These are phyloP conservation scores for Aspergillus homomorphus DNA, from an alignment of 495 filamentous ascomycete genomes.

Conservation along the genomic window DNA sequence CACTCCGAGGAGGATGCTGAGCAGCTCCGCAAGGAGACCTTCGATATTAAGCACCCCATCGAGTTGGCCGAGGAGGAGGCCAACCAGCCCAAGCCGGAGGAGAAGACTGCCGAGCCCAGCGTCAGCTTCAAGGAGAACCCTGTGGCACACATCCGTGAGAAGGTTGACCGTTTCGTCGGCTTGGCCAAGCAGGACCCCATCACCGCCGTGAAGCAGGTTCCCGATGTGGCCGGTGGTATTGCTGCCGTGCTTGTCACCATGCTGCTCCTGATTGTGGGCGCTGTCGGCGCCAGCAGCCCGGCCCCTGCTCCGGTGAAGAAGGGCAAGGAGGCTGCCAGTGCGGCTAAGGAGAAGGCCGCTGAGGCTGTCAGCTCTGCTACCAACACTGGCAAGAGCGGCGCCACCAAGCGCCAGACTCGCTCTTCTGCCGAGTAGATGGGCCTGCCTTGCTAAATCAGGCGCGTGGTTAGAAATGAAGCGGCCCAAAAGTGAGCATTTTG, in stretches of 20 bases:
- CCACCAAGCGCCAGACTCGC: constrained; percentile 62
- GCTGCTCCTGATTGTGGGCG: constrained; percentile 62
- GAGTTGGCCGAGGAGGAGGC: constrained; percentile 84
- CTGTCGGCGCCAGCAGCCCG: constrained; percentile 51
- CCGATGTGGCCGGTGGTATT: constrained; percentile 82
- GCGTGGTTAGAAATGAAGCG: background rate
- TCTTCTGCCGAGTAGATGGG: constrained; percentile 49
- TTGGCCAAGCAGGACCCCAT: constrained; percentile 85
- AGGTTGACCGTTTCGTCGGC: constrained; percentile 81
- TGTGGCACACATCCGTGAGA: constrained; percentile 82
- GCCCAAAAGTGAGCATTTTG: constrained; percentile 2
- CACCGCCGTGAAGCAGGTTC: constrained; percentile 84
- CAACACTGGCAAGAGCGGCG: constrained; percentile 63
- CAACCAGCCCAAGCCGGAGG: constrained; percentile 73
- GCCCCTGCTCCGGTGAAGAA: constrained; percentile 59
- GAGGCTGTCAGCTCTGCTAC: constrained; percentile 64
- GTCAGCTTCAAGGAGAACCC: constrained; percentile 93
- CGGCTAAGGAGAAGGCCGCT: constrained; percentile 75
- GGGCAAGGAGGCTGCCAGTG: constrained; percentile 67
- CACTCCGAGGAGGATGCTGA: constrained; percentile 94
- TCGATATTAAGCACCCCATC: constrained; percentile 82
- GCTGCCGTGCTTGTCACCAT: constrained; percentile 65
- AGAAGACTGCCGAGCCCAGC: constrained; percentile 63
- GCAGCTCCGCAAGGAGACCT: constrained; percentile 87
- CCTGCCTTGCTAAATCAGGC: background rate